phyloP scores from a whole-genome alignment of 2,329 filamentous ascomycete species.

The Aspergillus phoenicis region DNA sequence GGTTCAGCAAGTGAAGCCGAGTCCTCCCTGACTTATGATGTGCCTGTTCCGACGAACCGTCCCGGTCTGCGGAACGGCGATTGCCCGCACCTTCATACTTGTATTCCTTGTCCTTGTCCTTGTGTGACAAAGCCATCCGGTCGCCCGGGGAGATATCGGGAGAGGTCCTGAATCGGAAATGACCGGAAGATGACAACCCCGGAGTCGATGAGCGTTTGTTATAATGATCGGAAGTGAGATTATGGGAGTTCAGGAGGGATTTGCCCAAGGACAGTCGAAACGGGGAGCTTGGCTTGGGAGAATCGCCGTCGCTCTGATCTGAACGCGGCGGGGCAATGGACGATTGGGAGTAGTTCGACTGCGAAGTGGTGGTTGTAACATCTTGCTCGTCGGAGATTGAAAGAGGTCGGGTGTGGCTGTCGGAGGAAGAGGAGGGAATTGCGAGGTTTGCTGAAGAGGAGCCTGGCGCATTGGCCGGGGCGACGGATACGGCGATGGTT shows the following conservation, averaged over 20 bases:
- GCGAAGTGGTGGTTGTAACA: conserved; percentile 26
- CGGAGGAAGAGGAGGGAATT: conserved; percentile 29
- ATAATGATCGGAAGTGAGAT: conserved; percentile 27
- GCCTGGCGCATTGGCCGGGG: conserved; percentile 26
- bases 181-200: conserved; percentile 25
- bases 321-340: conserved; percentile 24
- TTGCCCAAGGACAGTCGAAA: conserved; percentile 42
- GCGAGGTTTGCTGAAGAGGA: conserved; percentile 34
- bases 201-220: conserved; percentile 33
- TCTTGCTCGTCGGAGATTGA: conserved; percentile 36
- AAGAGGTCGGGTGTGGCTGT: conserved; percentile 32
- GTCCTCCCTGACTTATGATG: conserved; percentile 49
- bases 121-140: conserved; percentile 25
- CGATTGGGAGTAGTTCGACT: conserved; percentile 31
- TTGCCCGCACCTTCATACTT: conserved; percentile 25
- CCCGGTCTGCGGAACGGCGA: conserved; percentile 33
- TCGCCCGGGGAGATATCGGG: conserved; percentile 31
- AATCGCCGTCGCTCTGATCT: conserved; percentile 32
- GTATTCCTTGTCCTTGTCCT: conserved; percentile 29
- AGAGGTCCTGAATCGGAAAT: conserved; percentile 33
- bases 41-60: conserved; percentile 29
- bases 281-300: conserved; percentile 38
- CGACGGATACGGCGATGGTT: conserved; percentile 21
- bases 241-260: conserved; percentile 27
- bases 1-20: conserved; percentile 60